These are phyloP conservation scores for Eremothecium gossypii DNA, from an alignment of 1,139 yeast species.

Conservation along the genomic window DNA sequence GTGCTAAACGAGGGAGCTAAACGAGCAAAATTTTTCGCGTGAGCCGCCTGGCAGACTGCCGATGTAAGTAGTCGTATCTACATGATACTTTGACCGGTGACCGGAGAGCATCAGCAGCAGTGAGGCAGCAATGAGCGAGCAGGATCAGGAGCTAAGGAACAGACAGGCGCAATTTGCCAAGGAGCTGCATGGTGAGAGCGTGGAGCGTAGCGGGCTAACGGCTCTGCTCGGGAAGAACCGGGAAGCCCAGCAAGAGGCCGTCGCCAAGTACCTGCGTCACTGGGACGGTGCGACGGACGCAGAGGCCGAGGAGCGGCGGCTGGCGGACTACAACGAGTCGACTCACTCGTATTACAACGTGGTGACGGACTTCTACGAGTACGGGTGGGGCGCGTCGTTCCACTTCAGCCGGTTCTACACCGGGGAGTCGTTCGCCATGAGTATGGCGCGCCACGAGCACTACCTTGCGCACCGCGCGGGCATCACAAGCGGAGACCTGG, in stretches of 20 bases:
- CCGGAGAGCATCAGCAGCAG: not conserved
- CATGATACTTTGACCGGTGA: not conserved
- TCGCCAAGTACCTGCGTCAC: constrained; percentile 86
- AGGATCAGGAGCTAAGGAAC: constrained; percentile 30
- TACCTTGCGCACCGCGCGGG: constrained; percentile 84
- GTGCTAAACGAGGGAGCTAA: too few relatives aligned
- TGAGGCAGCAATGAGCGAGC: constrained; percentile 11
- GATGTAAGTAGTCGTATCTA: not conserved
- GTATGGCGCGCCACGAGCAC: constrained; percentile 96
- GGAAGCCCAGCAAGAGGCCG: constrained; percentile 75
- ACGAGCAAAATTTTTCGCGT: too few relatives aligned
- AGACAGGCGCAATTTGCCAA: constrained; percentile 56
- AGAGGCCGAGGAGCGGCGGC: constrained; percentile 64
- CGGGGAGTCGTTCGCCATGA: constrained; percentile 92
- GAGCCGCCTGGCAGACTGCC: not conserved
- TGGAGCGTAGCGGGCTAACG: constrained; percentile 57
- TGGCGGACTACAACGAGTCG: constrained; percentile 76
- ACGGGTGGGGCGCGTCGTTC: constrained; percentile 99
- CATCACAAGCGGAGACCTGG: constrained; percentile 69
- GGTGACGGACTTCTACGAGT: constrained; percentile 93
- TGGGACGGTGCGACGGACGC: constrained; percentile 86
- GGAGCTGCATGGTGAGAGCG: constrained; percentile 74
- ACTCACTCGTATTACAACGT: constrained; percentile 95
- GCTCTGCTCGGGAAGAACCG: constrained; percentile 72
- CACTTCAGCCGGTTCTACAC: constrained; percentile 89